Evolutionary conservation across 2,329 filamentous ascomycete genomes (phyloP).

Genomic region (Fusarium sp.): DNA sequence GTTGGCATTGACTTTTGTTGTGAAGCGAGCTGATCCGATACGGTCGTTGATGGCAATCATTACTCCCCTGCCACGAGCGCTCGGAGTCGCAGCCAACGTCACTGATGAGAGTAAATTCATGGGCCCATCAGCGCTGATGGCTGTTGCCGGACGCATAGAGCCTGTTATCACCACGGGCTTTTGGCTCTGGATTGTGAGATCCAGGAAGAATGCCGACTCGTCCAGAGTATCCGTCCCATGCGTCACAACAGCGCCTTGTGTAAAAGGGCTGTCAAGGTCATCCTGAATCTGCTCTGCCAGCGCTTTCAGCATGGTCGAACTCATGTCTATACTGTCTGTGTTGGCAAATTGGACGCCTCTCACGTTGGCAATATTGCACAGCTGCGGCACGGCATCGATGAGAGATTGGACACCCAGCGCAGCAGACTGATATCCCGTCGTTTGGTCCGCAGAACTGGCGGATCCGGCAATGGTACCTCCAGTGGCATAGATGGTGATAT

Average conservation of each 20-base stretch:
- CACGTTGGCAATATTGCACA: conserved; percentile 68
- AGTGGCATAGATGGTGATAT: conserved; percentile 69
- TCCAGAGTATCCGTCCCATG: conserved; percentile 76
- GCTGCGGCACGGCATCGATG: conserved; percentile 67
- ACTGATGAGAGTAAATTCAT: conserved; percentile 73
- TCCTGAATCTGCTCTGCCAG: conserved; percentile 63
- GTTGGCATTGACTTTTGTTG: conserved; percentile 73
- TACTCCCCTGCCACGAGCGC: conserved; percentile 64
- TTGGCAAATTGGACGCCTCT: conserved; percentile 66
- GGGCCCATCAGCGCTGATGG: conserved; percentile 72
- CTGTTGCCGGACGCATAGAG: conserved; percentile 73
- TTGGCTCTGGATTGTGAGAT: conserved; percentile 66
- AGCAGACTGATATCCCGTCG: conserved; percentile 59
- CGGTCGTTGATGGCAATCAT: conserved; percentile 74
- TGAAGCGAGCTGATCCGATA: conserved; percentile 69
- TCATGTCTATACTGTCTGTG: conserved; percentile 63
- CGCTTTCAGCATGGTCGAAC: conserved; percentile 61
- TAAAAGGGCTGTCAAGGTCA: conserved; percentile 60
- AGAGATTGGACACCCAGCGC: conserved; percentile 64
- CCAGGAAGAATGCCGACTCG: conserved; percentile 73
- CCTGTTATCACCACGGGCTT: conserved; percentile 73
- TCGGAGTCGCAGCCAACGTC: conserved; percentile 63
- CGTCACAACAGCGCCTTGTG: conserved; percentile 69
- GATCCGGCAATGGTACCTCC: conserved; percentile 72
- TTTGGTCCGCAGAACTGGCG: conserved; percentile 61